Conservation (phyloP, 169 alveolate species). For the Plasmodium reichenowi region DNA sequence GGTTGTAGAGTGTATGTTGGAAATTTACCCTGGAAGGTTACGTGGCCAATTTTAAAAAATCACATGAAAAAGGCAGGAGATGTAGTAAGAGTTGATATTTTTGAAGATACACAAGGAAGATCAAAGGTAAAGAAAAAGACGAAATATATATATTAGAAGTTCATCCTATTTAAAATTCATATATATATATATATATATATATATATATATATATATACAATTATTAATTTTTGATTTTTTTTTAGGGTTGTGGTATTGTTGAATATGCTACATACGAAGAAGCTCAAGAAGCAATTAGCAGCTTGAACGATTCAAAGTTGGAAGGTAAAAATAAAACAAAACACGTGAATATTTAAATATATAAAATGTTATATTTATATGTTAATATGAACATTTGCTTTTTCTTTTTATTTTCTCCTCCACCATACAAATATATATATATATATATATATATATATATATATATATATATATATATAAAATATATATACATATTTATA, state of each 20-base stretch:
- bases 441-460: no score
- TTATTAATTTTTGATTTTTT: not conserved
- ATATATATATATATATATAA: not conserved
- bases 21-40: constrained; percentile 92
- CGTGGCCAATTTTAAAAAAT: constrained; percentile 92
- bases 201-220: not conserved
- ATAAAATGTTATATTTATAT: no score
- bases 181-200: not conserved
- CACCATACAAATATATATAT: no score
- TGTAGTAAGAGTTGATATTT: constrained; percentile 91
- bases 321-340: constrained; percentile 17
- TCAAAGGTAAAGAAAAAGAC: constrained; percentile 81
- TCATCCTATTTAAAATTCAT: not conserved
- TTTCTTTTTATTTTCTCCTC: no score
- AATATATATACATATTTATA: not conserved
- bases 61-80: constrained; percentile 94
- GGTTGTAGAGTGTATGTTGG: constrained; percentile 93
- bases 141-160: no score
- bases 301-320: constrained; percentile 83
- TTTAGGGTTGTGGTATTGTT: constrained; percentile 90
- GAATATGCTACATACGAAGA: constrained; percentile 87
- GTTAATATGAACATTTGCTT: no score
- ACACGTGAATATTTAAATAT: no score
- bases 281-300: constrained; percentile 88
- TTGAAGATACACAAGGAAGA: constrained; percentile 91